These are phyloP conservation scores for Aplosporella prunicola DNA, from an alignment of 2,329 filamentous ascomycete species.

Conservation along the genomic window DNA sequence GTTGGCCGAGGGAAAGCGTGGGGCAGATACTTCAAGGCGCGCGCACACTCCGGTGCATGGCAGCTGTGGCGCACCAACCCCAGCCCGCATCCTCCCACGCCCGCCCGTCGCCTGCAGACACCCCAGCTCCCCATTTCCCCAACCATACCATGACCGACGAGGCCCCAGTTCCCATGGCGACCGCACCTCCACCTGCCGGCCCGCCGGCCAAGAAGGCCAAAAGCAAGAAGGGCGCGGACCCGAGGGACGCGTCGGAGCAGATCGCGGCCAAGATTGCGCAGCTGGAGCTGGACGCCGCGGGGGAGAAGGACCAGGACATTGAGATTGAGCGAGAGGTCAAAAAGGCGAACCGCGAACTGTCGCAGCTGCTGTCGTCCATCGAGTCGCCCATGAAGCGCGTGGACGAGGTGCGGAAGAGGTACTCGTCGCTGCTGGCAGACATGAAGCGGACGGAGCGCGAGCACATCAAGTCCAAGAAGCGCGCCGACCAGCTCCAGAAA, in stretches of 20 bases:
- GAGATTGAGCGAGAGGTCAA: constrained; percentile 96
- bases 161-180: constrained; percentile 4
- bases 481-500: constrained; percentile 87
- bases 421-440: constrained; percentile 80
- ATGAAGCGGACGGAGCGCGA: constrained; percentile 96
- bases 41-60: constrained; percentile 15
- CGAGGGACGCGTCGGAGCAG: constrained; percentile 82
- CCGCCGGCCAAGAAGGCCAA: constrained; percentile 65
- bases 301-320: constrained; percentile 88
- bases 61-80: constrained; percentile 28
- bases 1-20: neutral
- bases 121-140: neutral
- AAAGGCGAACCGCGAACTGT: constrained; percentile 83
- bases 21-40: neutral
- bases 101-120: constrained; percentile 26
- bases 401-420: constrained; percentile 81
- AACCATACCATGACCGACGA: constrained; percentile 8
- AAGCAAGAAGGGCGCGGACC: constrained; percentile 70
- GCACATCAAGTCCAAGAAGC: constrained; percentile 91
- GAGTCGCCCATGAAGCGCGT: constrained; percentile 89
- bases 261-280: constrained; percentile 91
- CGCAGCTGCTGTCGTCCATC: constrained; percentile 73
- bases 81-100: constrained; percentile 22
- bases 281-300: constrained; percentile 83
- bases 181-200: constrained; percentile 7